A percentile compares a stretch with the other conserved stretches of the same genome.
These are phyloP conservation scores for Colletotrichum chlorophyti DNA, from an alignment of 2,329 filamentous ascomycete genomes.

Conservation along the genomic window DNA sequence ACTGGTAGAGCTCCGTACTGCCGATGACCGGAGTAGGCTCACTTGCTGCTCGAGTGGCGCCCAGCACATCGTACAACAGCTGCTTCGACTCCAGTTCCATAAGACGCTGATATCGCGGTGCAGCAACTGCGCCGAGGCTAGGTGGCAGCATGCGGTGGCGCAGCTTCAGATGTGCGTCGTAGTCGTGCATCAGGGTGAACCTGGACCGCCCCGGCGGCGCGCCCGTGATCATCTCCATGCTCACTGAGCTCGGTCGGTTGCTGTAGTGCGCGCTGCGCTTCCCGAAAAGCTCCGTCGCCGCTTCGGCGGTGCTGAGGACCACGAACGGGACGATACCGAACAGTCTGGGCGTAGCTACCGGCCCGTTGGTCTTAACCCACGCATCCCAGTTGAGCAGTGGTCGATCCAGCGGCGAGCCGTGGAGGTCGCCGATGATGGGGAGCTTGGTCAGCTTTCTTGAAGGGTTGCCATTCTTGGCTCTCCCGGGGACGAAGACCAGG, in stretches of 20 bases:
- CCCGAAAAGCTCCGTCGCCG: conserved; percentile 30
- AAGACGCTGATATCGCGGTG: conserved; percentile 44
- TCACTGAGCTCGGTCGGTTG: conserved; percentile 31
- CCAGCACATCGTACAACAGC: conserved; percentile 48
- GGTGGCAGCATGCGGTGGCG: conserved; percentile 47
- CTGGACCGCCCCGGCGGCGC: conserved; percentile 28
- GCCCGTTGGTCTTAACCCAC: conserved; percentile 28
- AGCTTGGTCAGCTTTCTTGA: conserved; percentile 22
- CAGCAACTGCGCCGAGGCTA: conserved; percentile 38
- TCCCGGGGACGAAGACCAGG: neutral
- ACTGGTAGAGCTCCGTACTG: conserved; percentile 35
- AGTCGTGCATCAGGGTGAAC: conserved; percentile 36
- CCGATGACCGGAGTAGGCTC: neutral
- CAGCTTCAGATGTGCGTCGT: conserved; percentile 44
- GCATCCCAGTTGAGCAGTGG: conserved; percentile 31
- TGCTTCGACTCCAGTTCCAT: conserved; percentile 55
- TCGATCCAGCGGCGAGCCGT: conserved; percentile 30
- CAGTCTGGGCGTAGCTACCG: conserved; percentile 28
- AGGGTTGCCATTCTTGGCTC: neutral
- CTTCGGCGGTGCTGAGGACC: conserved; percentile 30
- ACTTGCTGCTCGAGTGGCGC: neutral
- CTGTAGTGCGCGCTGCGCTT: conserved; percentile 32
- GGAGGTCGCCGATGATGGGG: conserved; percentile 31
- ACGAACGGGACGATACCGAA: conserved; percentile 32
- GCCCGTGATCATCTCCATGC: conserved; percentile 34